These are phyloP conservation scores for Fusarium miscanthi DNA, from an alignment of 2,329 filamentous ascomycete genomes.

Conservation along the genomic window DNA sequence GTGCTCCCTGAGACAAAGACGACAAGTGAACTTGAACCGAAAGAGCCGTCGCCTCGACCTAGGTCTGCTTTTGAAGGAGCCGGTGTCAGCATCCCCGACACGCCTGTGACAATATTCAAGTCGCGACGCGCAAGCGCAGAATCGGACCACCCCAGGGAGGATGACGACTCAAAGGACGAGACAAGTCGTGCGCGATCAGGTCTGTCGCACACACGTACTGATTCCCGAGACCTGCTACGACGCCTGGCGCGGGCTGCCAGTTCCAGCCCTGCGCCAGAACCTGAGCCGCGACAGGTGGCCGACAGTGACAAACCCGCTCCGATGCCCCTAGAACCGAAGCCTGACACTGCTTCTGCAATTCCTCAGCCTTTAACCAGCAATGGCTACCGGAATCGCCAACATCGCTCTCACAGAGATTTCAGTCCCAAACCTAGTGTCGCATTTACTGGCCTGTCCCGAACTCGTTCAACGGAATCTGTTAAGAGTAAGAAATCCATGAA, in stretches of 20 bases:
- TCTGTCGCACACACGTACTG: constrained; percentile 45
- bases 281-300: constrained; percentile 32
- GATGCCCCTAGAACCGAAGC: constrained; percentile 24
- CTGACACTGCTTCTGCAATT: constrained; percentile 25
- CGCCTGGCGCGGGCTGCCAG: constrained; percentile 61
- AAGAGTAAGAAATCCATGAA: constrained; percentile 60
- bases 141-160: constrained; percentile 3
- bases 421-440: constrained; percentile 57
- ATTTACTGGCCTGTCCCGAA: constrained; percentile 58
- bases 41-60: constrained; percentile 33
- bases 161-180: constrained; percentile 13
- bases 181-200: constrained; percentile 30
- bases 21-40: constrained; percentile 15
- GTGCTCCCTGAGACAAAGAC: constrained; percentile 18
- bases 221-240: constrained; percentile 62
- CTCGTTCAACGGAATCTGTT: constrained; percentile 58
- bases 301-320: constrained; percentile 25
- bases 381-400: constrained; percentile 21
- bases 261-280: constrained; percentile 55
- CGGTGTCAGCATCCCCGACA: constrained; percentile 53
- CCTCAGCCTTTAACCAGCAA: constrained; percentile 33
- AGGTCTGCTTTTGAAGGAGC: constrained; percentile 43
- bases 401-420: constrained; percentile 36
- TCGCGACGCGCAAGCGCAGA: constrained; percentile 29
- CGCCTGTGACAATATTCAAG: constrained; percentile 56